Evolutionary conservation across 192 early-diverging fungal genomes (phyloP).

Genomic region (Entomortierella chlamydospora): DNA sequence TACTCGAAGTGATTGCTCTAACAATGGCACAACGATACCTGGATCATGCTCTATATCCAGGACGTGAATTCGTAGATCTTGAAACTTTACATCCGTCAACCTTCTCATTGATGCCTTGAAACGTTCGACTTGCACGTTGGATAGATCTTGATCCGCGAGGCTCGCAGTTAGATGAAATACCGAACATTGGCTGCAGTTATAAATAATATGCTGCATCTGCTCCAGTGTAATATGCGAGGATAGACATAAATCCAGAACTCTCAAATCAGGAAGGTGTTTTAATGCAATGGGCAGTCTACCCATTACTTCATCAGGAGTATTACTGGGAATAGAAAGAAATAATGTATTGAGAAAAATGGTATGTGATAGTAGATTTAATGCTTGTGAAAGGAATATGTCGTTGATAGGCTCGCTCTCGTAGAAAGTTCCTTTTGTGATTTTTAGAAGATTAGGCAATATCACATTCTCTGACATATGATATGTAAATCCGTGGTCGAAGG

Average conservation of each 20-base stretch:
- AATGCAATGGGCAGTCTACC: not conserved
- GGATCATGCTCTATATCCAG: too few relatives aligned
- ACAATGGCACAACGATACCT: too few relatives aligned
- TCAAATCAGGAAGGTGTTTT: not conserved
- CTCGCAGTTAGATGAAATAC: not conserved
- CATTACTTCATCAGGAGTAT: not conserved
- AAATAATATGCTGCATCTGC: not conserved
- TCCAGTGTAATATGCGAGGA: not conserved
- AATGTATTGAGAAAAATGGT: not conserved
- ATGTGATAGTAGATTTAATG: not conserved
- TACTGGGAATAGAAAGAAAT: constrained; percentile 1
- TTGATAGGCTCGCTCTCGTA: not conserved
- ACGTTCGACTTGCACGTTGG: not conserved
- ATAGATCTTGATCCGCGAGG: not conserved
- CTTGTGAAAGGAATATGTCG: not conserved
- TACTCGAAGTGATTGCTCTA: not conserved
- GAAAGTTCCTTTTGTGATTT: not conserved
- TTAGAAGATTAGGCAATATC: not conserved
- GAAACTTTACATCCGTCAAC: not conserved
- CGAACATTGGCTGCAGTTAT: not conserved
- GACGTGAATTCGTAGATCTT: not conserved
- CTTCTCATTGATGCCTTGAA: not conserved
- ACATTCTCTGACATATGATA: not conserved
- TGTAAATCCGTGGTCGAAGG: not conserved
- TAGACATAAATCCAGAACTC: not conserved